Percentiles rank a stretch among this genome's conserved stretches.
Conservation (phyloP, 2,329 filamentous ascomycete species). For the Lecanicillium sp. region DNA sequence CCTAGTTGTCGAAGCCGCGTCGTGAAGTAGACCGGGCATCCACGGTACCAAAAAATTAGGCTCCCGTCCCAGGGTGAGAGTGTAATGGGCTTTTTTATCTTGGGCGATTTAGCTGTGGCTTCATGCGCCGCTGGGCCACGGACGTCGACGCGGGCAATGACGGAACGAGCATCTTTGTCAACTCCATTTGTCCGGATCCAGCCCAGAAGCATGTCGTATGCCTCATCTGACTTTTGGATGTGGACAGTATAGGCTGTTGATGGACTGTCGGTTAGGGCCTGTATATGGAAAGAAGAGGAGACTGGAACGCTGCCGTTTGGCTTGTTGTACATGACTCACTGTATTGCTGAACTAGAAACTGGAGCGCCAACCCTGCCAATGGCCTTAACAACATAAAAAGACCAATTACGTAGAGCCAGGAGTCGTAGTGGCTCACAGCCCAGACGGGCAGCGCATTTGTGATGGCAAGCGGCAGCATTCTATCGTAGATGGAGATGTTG, state of each 20-base stretch:
- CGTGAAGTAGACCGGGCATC: not conserved
- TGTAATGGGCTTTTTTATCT: not conserved
- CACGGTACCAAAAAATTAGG: not conserved
- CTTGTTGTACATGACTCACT: not conserved
- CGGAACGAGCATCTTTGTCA: not conserved
- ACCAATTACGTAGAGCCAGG: not conserved
- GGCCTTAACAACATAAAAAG: not conserved
- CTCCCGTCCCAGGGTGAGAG: not conserved
- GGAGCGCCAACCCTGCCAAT: not conserved
- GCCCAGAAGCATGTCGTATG: not conserved
- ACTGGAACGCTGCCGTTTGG: not conserved
- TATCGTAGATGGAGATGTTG: no score
- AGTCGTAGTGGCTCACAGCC: not conserved
- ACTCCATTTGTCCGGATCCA: not conserved
- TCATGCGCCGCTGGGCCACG: not conserved
- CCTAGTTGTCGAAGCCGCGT: not conserved
- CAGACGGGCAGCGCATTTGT: not conserved
- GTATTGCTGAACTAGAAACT: not conserved
- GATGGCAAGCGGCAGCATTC: not conserved
- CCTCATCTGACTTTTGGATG: not conserved
- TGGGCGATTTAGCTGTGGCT: not conserved
- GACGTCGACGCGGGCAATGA: not conserved
- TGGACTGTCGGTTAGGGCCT: no score
- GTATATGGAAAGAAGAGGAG: no score
- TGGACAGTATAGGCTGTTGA: not conserved